phyloP scores from a whole-genome alignment of 345 rosid species.

The Cardiospermum halicacabum region DNA sequence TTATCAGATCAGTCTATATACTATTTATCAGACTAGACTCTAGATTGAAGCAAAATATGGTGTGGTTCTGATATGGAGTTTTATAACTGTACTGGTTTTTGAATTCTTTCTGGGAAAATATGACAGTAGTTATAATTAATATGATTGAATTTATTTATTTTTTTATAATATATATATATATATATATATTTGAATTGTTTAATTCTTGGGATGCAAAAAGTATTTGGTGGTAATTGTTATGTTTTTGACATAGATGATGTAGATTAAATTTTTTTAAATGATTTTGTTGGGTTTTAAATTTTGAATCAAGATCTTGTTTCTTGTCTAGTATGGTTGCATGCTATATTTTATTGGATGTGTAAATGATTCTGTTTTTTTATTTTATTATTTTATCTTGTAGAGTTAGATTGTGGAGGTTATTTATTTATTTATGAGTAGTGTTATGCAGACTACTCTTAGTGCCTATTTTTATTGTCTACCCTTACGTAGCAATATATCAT shows the following conservation, averaged over 20 bases:
- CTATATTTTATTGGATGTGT: slow-evolving; percentile 3
- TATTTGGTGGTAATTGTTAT: slow-evolving; percentile 1
- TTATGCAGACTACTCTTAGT: too few relatives aligned
- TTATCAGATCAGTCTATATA: too few relatives aligned
- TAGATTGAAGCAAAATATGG: slow-evolving; percentile 5
- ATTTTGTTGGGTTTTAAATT: slow-evolving; percentile 17
- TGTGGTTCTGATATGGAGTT: slow-evolving; percentile 1
- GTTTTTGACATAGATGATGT: not conserved
- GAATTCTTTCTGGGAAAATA: slow-evolving; percentile 22
- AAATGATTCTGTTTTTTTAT: not conserved
- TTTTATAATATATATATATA: not conserved
- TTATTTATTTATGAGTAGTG: too few relatives aligned
- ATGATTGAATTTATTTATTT: slow-evolving; percentile 12
- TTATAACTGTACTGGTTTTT: slow-evolving; percentile 18
- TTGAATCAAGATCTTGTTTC: slow-evolving; percentile 20
- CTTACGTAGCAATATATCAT: too few relatives aligned
- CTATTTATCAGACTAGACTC: not conserved
- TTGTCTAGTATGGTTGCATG: not conserved
- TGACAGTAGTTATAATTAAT: slow-evolving; percentile 16
- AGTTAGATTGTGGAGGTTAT: not conserved
- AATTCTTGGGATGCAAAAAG: slow-evolving; percentile 24
- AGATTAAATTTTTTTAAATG: not conserved
- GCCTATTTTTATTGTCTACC: too few relatives aligned
- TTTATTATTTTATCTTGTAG: not conserved
- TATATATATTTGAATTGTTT: not conserved